Conservation (phyloP, 2,329 filamentous ascomycete species). For the Diatrype stigma region DNA sequence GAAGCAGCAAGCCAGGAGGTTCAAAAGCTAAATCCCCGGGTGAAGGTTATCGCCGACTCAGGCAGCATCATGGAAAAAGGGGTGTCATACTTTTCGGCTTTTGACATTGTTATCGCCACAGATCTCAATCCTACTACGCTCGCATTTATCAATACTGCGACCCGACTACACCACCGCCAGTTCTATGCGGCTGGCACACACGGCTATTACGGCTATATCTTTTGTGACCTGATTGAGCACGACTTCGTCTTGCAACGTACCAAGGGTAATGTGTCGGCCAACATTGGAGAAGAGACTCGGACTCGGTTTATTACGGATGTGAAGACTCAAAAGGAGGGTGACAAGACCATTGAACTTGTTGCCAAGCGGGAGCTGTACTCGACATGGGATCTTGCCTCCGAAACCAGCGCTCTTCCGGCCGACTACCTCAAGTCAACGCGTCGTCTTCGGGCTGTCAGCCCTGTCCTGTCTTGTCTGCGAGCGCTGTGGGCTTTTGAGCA, state of each 20-base stretch:
- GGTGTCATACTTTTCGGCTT: conserved; percentile 70
- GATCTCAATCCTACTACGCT: conserved; percentile 75
- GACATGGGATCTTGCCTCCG: conserved; percentile 76
- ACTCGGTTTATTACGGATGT: conserved; percentile 74
- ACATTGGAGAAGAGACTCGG: conserved; percentile 61
- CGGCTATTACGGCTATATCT: conserved; percentile 92
- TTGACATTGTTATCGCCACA: conserved; percentile 85
- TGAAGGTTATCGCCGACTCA: conserved; percentile 68
- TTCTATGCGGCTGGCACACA: conserved; percentile 89
- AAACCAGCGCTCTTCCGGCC: conserved; percentile 66
- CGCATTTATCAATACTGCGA: conserved; percentile 78
- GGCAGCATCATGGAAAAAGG: conserved; percentile 63
- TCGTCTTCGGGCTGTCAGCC: conserved; percentile 71
- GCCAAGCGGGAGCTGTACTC: conserved; percentile 90
- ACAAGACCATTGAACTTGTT: conserved; percentile 76
- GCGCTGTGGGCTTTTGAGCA: conserved; percentile 86
- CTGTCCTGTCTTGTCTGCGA: conserved; percentile 78
- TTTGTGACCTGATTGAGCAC: conserved; percentile 87
- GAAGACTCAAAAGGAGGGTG: conserved; percentile 64
- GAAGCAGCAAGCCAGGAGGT: conserved; percentile 74
- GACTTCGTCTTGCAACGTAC: conserved; percentile 85
- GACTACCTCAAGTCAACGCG: conserved; percentile 68
- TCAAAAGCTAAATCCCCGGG: conserved; percentile 83
- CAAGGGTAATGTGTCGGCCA: conserved; percentile 67
- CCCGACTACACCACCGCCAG: conserved; percentile 69